Evolutionary conservation across 345 rosid species (phyloP), one percentile per base, ranked within the genome.

Genomic region (Euphorbia pulcherrima): DNA sequence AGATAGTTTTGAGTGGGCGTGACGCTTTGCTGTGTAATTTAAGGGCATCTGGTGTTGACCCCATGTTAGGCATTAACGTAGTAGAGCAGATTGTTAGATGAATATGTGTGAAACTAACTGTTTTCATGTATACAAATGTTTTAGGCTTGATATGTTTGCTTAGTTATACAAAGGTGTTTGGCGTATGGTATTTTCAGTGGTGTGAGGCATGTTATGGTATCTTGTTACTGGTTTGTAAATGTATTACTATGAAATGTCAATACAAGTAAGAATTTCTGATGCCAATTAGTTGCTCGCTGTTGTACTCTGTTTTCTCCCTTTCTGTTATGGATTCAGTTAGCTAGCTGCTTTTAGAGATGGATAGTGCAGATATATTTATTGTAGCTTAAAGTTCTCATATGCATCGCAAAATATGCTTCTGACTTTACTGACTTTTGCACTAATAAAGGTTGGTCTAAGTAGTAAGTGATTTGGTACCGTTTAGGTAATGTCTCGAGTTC

Each of bases 1-100:
- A 89, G 72, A 73, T 89, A 81, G 84, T 85, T 71, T 76, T 94
- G 70, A 68, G 78, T 0, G 96, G 93, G 28, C 90, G 97, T 0
- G 96, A 94, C 78, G 92, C 92, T 21, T 80, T 93, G 84, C 92
- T 94, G 10, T 77, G 90, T 84, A 87, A 81, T 72, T 84, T 94
- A 47, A 87, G 97, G 74, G 76, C 71, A 16, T 73, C 73, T 62
- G 81, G 76, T 66, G 67, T 76, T 65, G 80, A 77, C 59, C 21
- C 68, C 37, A 64, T 37, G 68, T 13, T 50, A 60, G 79, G 84
- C 30, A 75, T 60, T 77, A 68, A 71, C 23, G 75, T 69, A 65
- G 77, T 72, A 65, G 77, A 76, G n/a, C 75, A 50, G 58, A 61
- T 72, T 16, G 65, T 57, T 29, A 55, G 72, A 72, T 79, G 78